These are phyloP conservation scores for Xylaria sp. DNA, from an alignment of 2,329 filamentous ascomycete genomes.

Conservation along the genomic window DNA sequence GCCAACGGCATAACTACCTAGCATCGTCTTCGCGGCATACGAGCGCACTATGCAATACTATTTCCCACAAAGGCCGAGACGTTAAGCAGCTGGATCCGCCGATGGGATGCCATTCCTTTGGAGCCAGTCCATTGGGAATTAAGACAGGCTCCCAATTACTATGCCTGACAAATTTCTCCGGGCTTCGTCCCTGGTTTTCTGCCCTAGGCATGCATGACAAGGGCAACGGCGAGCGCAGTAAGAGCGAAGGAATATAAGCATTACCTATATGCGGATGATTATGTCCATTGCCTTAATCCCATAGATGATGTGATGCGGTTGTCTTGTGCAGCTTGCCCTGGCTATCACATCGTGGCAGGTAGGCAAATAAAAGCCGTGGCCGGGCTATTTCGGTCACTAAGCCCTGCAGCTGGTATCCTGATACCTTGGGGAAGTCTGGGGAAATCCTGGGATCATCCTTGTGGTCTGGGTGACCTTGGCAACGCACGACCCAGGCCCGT, in stretches of 20 bases:
- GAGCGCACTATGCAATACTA: neutral
- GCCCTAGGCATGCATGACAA: slow-evolving; percentile 19
- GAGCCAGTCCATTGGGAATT: slow-evolving; percentile 19
- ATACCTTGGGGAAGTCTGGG: slow-evolving; percentile 32
- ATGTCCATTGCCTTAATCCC: neutral
- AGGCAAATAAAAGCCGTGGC: slow-evolving; percentile 23
- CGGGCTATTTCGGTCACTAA: slow-evolving; percentile 26
- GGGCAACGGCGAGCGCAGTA: slow-evolving; percentile 11
- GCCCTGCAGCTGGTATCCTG: slow-evolving; percentile 21
- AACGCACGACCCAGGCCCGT: slow-evolving; percentile 23
- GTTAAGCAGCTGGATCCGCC: neutral
- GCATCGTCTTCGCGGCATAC: slow-evolving; percentile 4
- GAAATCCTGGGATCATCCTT: slow-evolving; percentile 36
- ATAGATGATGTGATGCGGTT: slow-evolving; percentile 16
- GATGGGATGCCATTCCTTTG: slow-evolving; percentile 22
- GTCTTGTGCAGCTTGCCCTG: slow-evolving; percentile 7
- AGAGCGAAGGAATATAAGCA: slow-evolving; percentile 20
- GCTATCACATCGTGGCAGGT: slow-evolving; percentile 22
- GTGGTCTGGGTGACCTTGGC: slow-evolving; percentile 4
- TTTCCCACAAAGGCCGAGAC: slow-evolving; percentile 5
- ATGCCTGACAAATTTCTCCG: slow-evolving; percentile 27
- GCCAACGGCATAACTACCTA: neutral
- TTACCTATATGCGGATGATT: neutral
- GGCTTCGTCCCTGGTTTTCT: neutral
- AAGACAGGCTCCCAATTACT: slow-evolving; percentile 17